Evolutionary conservation across 257 asterid genomes (phyloP).

Genomic region (Nicotiana knightiana): DNA sequence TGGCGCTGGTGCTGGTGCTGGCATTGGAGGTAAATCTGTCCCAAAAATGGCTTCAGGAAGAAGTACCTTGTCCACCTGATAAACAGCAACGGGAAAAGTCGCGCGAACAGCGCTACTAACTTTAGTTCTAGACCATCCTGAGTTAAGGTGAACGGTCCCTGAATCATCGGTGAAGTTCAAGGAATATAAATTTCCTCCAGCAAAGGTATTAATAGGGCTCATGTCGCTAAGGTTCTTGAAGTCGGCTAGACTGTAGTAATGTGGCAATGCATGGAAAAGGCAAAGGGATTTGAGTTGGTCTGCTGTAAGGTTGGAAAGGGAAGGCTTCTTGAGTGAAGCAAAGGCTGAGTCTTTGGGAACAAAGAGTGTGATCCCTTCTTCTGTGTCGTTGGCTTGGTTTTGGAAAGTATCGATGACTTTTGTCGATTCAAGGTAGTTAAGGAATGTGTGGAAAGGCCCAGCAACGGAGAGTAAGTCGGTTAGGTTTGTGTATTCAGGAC

Average conservation of each 20-base stretch:
- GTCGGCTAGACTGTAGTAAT: slow-evolving; percentile 62
- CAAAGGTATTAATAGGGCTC: slow-evolving; percentile 58
- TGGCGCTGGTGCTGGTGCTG: slow-evolving; percentile 79
- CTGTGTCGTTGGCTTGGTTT: slow-evolving; percentile 67
- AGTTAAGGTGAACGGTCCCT: slow-evolving; percentile 46
- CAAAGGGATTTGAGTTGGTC: slow-evolving; percentile 59
- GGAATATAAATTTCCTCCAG: slow-evolving; percentile 41
- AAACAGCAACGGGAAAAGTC: slow-evolving; percentile 66
- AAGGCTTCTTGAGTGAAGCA: slow-evolving; percentile 35
- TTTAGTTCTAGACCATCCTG: slow-evolving; percentile 72
- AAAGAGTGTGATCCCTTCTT: slow-evolving; percentile 69
- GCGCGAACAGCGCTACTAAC: slow-evolving; percentile 69
- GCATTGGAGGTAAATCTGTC: slow-evolving; percentile 73
- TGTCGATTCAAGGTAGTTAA: slow-evolving; percentile 48
- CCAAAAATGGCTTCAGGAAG: slow-evolving; percentile 80
- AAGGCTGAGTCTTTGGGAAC: slow-evolving; percentile 68
- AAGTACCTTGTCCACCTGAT: slow-evolving; percentile 59
- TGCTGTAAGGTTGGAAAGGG: slow-evolving; percentile 55
- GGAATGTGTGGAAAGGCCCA: slow-evolving; percentile 76
- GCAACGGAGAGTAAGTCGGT: slow-evolving; percentile 63
- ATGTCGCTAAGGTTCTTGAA: slow-evolving; percentile 65
- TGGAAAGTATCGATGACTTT: slow-evolving; percentile 66
- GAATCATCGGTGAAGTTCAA: slow-evolving; percentile 56
- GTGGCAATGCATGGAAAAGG: slow-evolving; percentile 76
- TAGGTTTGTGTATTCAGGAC: slow-evolving; percentile 55